phyloP scores from a whole-genome alignment of 768 basidiomycete species.

The Tulasnella sp. region DNA sequence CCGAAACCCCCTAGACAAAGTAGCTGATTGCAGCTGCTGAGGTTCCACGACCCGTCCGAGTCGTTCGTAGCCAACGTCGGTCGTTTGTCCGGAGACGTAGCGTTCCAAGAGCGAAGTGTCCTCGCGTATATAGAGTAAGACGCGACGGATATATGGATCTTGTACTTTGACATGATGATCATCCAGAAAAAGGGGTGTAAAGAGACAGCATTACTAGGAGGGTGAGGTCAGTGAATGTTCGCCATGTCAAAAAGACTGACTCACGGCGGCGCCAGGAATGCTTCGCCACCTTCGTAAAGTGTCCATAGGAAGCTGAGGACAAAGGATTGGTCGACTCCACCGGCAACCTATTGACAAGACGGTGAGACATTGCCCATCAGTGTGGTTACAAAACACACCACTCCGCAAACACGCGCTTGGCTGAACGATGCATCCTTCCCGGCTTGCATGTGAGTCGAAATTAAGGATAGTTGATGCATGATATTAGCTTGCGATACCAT shows the following conservation, averaged over 20 bases:
- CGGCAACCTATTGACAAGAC: too few species aligned
- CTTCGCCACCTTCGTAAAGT: neutral
- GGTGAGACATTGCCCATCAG: too few species aligned
- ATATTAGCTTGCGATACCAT: neutral
- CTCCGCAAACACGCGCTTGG: too few species aligned
- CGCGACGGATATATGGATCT: too few species aligned
- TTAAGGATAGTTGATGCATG: neutral
- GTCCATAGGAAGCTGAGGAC: neutral
- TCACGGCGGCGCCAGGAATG: neutral
- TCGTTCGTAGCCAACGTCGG: neutral
- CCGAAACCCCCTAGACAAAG: neutral
- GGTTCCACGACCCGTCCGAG: neutral
- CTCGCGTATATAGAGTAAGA: neutral
- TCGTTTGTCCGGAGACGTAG: neutral
- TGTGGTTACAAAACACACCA: too few species aligned
- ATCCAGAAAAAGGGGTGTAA: neutral
- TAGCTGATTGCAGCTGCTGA: constrained; percentile 1
- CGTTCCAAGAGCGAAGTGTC: constrained; percentile 2
- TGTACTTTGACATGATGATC: neutral
- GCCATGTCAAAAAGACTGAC: neutral
- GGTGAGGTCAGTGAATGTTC: too few species aligned
- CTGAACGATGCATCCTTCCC: too few species aligned
- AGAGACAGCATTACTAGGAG: neutral
- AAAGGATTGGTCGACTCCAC: neutral
- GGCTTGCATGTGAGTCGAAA: too few species aligned